A percentile compares a stretch with the other conserved stretches of the same genome.
These are phyloP conservation scores for Lactarius sanguifluus DNA, from an alignment of 768 basidiomycete genomes.

Conservation along the genomic window DNA sequence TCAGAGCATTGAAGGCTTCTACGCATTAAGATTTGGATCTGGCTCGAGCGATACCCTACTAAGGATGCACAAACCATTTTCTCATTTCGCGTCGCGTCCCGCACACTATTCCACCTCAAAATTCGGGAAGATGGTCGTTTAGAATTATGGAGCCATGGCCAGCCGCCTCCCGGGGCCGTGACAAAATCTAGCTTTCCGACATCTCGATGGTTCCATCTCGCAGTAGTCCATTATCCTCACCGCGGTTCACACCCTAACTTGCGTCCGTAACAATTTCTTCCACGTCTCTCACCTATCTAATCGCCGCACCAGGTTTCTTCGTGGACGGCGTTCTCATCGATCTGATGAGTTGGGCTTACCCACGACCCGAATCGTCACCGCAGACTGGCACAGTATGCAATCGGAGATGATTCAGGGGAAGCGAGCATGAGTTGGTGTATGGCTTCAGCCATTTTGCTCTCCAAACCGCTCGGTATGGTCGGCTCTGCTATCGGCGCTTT, in stretches of 20 bases:
- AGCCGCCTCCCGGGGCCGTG: slow-evolving; percentile 44
- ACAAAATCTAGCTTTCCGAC: slow-evolving; percentile 49
- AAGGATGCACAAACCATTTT: slow-evolving; percentile 39
- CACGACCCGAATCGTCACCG: slow-evolving; percentile 45
- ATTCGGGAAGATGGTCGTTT: slow-evolving; percentile 59
- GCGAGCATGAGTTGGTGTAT: slow-evolving; percentile 64
- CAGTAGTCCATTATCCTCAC: slow-evolving; percentile 64
- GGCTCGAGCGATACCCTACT: slow-evolving; percentile 46
- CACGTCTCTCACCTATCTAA: slow-evolving; percentile 6
- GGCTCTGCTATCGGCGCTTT: not conserved
- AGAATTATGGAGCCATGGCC: slow-evolving; percentile 45
- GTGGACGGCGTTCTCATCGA: slow-evolving; percentile 71
- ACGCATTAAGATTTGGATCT: slow-evolving; percentile 47
- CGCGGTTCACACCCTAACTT: slow-evolving; percentile 55
- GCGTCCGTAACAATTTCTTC: slow-evolving; percentile 48
- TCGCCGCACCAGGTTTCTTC: slow-evolving; percentile 56
- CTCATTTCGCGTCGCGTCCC: slow-evolving; percentile 37
- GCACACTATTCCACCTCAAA: slow-evolving; percentile 44
- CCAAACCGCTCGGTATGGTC: slow-evolving; percentile 53
- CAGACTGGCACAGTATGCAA: slow-evolving; percentile 45
- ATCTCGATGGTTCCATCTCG: slow-evolving; percentile 70
- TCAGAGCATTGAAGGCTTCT: slow-evolving; percentile 32
- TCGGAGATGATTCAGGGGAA: slow-evolving; percentile 54
- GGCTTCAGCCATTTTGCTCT: slow-evolving; percentile 62
- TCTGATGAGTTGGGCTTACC: slow-evolving; percentile 62